phyloP scores from a whole-genome alignment of 2,329 filamentous ascomycete genomes.

The Colletotrichum caudatum region DNA sequence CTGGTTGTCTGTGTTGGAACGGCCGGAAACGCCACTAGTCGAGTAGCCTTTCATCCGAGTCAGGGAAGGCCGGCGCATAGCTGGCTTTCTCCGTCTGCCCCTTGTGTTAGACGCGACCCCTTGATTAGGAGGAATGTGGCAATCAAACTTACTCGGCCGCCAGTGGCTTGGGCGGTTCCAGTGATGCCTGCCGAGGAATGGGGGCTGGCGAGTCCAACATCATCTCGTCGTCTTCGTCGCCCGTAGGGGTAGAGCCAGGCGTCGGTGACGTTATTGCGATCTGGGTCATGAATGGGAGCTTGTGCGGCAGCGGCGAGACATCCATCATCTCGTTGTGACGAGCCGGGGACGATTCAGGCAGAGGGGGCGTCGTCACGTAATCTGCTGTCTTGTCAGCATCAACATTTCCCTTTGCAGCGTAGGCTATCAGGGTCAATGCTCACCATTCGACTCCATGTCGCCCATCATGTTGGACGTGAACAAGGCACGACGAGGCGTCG shows the following conservation, averaged over 20 bases:
- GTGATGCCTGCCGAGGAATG: slow-evolving; percentile 58
- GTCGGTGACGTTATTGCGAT: slow-evolving; percentile 80
- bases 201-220: slow-evolving; percentile 69
- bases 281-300: slow-evolving; percentile 74
- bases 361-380: slow-evolving; percentile 84
- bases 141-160: slow-evolving; percentile 64
- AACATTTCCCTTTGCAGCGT: not conserved
- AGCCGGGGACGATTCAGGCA: slow-evolving; percentile 84
- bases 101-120: slow-evolving; percentile 36
- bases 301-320: slow-evolving; percentile 92
- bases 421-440: slow-evolving; percentile 49
- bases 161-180: slow-evolving; percentile 63
- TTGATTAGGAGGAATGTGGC: slow-evolving; percentile 25
- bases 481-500: slow-evolving; percentile 85
- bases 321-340: slow-evolving; percentile 85
- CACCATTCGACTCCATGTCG: slow-evolving; percentile 69
- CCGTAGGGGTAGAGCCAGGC: slow-evolving; percentile 63
- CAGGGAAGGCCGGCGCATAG: slow-evolving; percentile 79
- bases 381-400: slow-evolving; percentile 61
- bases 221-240: slow-evolving; percentile 60
- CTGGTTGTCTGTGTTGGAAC: slow-evolving; percentile 72
- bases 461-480: slow-evolving; percentile 81
- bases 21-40: slow-evolving; percentile 72
- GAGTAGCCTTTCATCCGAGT: slow-evolving; percentile 80
- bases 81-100: slow-evolving; percentile 73